Base-by-base conservation (phyloP, 176 grass and related monocot species). In the Juncus inflexus region DNA sequence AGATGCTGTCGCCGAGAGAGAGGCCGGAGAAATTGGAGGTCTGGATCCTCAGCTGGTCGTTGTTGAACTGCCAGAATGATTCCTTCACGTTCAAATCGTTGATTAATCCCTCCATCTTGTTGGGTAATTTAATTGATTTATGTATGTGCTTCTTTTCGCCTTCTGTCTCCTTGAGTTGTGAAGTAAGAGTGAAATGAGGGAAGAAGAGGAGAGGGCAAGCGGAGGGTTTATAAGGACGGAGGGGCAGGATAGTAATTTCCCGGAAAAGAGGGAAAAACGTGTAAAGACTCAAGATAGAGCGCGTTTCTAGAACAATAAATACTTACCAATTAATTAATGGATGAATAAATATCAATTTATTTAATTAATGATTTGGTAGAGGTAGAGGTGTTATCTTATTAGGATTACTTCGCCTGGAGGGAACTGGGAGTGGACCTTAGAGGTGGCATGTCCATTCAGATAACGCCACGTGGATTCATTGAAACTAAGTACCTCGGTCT, bases 1-100 rank as follows among this genome's bases (percentile, higher is more conserved):
- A 99, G 80, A 99, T 99, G 72, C 77, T 86, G 63, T 90, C 89
- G 7, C 80, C 94, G 64, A 99, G 74, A 12, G 89, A 99, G 42
- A 99, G 85, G 40, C 57, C 71, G 9, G 94, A 90, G 61, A 99
- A 82, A 72, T 58, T 67, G 62, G 76, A 61, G 43, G 94, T 90
- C 68, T 99, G 85, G 42, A 92, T 82, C 13, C 94, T 76, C 16
- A 92, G 82, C 83, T 86, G 89, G 60, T 99, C 94, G 78, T 85
- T 91, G 1, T 28, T 47, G 89, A 99, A 99, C 63, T 99, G 85
- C 83, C 85, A 92, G 85, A 99, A 97, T 65, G 73, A 78, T 52
- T 71, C 52, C 9, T 55, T 59, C 3, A 39, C 58, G 15, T 71
- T 71, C 39, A 60, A 47, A 60, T 71, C 68, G 40, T 71, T 71